Evolutionary conservation across 1,139 yeast genomes (phyloP).

Genomic region (Pichia sp.): DNA sequence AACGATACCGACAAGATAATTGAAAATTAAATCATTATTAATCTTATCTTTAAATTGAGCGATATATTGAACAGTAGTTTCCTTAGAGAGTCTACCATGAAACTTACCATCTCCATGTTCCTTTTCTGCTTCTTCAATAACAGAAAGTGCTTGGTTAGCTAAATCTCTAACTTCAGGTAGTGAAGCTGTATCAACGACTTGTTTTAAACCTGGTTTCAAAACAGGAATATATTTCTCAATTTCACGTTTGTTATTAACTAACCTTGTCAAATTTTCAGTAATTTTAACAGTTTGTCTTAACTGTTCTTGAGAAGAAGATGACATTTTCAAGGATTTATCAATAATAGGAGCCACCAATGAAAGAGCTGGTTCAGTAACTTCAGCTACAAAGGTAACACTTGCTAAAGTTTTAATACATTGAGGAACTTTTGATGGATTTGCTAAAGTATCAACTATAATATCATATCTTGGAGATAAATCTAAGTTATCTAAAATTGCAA

Average conservation of each 20-base stretch:
- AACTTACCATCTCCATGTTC: constrained; percentile 60
- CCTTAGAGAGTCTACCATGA: constrained; percentile 63
- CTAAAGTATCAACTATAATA: constrained; percentile 77
- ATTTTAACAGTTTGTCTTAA: constrained; percentile 95
- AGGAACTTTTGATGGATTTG: constrained; percentile 83
- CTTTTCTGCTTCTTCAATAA: constrained; percentile 72
- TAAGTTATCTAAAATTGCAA: constrained; percentile 80
- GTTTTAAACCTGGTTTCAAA: constrained; percentile 82
- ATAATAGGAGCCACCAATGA: constrained; percentile 87
- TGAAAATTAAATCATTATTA: constrained; percentile 33
- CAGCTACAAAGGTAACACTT: constrained; percentile 95
- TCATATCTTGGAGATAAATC: constrained; percentile 85
- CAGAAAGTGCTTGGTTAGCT: constrained; percentile 78
- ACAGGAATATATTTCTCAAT: constrained; percentile 82
- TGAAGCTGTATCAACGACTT: constrained; percentile 83
- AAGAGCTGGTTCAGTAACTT: constrained; percentile 93
- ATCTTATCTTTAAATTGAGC: constrained; percentile 32
- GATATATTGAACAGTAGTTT: constrained; percentile 46
- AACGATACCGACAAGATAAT: constrained; percentile 51
- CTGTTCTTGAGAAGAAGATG: constrained; percentile 91
- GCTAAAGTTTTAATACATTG: constrained; percentile 84
- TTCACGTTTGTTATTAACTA: constrained; percentile 90
- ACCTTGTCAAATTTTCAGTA: constrained; percentile 89
- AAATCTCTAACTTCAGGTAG: constrained; percentile 94
- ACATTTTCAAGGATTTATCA: constrained; percentile 80